Evolutionary conservation across 495 filamentous ascomycete species (phyloP), one percentile per base, ranked within the genome.

Genomic region (Penicillium egyptiacum): DNA sequence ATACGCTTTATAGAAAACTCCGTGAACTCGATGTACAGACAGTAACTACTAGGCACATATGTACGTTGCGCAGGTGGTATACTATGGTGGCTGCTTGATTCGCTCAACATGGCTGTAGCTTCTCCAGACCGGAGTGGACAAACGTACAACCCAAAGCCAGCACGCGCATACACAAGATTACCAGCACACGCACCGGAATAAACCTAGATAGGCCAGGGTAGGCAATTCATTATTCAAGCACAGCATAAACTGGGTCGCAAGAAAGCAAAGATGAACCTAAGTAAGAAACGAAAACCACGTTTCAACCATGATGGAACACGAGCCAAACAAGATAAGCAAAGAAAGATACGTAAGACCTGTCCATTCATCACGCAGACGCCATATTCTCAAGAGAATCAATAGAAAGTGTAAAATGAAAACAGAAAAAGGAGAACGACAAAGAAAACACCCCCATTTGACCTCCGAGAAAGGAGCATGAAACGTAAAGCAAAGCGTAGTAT

Each of bases 331-430:
- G 17, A 20, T 30, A 28, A 16, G 43, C 3, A 26, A 47, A 41
- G 59, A 49, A 25, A 60, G 42, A 49, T 25, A 12, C 17, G 40
- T n/a, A 41, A 55, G 20, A 47, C 42, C 53, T 46, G 41, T 31
- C 53, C 53, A 45, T 46, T 26, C 42, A 55, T 30, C 41, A 46
- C 43, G 20, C 23, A 54, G 26, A 47, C 53, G 53, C 53, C 50
- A 30, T 30, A 43, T 53, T 30, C 23, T 53, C 39, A 47, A 55
- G 19, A 47, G 47, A 50, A 49, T 33, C 30, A 35, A 26, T 33
- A 20, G 20, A 52, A 50, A 40, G 17, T n/a, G 35, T 35, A 35
- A 55, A 12, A 42, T 33, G 25, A 20, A 53, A 41, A 56, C 10
- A 52, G 35, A 42, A 50, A 58, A 50, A 52, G 16, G 41, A 33